A percentile compares a stretch with the other conserved stretches of the same genome.
Evolutionary conservation across 345 rosid species (phyloP).

Genomic region (Populus pruinosa): DNA sequence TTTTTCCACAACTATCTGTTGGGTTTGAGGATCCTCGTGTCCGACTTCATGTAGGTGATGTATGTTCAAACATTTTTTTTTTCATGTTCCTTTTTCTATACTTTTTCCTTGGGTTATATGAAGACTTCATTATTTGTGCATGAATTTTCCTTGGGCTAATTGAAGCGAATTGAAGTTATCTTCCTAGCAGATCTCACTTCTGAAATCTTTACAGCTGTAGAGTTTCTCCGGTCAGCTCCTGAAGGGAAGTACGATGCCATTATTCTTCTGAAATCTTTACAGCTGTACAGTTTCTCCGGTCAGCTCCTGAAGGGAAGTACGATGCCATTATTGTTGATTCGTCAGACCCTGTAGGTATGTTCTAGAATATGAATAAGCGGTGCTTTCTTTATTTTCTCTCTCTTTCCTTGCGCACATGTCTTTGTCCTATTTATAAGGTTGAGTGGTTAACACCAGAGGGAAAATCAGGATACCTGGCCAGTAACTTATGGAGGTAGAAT

Average conservation of each 20-base stretch:
- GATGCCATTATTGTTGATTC: constrained; percentile 96
- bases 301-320: constrained; percentile 64
- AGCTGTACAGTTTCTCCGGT: not conserved
- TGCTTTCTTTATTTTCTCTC: not conserved
- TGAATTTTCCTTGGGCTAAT: not conserved
- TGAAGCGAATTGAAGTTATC: constrained; percentile 4
- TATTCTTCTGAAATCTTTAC: too few species aligned
- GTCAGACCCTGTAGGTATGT: constrained; percentile 92
- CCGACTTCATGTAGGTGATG: constrained; percentile 85
- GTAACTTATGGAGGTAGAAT: not conserved
- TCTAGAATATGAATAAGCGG: not conserved
- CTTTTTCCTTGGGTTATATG: not conserved
- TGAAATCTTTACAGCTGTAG: constrained; percentile 58
- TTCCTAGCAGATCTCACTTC: constrained; percentile 22
- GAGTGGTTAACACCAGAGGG: not conserved
- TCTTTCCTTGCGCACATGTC: not conserved
- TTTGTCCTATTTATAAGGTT: not conserved
- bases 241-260: too few species aligned
- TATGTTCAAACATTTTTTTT: constrained; percentile 27
- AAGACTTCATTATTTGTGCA: not conserved
- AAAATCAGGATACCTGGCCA: too few species aligned
- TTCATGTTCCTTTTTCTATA: not conserved
- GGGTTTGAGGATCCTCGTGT: constrained; percentile 98
- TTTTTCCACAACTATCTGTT: constrained; percentile 74
- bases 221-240: constrained; percentile 42